phyloP scores from a whole-genome alignment of 352 stramenopile species.

The Aphanomyces cochlioides region DNA sequence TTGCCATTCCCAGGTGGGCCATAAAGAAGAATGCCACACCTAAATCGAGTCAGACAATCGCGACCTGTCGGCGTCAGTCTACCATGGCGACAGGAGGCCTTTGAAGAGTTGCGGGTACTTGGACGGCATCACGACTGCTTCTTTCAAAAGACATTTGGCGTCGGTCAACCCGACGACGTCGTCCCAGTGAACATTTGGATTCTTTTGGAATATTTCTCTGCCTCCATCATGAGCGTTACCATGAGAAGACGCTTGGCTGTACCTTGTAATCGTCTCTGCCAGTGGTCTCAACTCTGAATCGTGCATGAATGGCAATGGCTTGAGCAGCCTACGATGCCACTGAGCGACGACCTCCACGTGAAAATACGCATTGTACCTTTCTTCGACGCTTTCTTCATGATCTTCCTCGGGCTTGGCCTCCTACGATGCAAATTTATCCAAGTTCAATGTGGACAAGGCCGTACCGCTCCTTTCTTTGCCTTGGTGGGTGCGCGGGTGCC shows the following conservation, averaged over 20 bases:
- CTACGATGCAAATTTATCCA: constrained; percentile 9
- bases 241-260: neutral
- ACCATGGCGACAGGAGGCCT: constrained; percentile 82
- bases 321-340: constrained; percentile 46
- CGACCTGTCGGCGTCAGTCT: neutral
- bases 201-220: constrained; percentile 89
- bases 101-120: constrained; percentile 94
- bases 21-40: constrained; percentile 89
- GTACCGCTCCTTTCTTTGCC: constrained; percentile 25
- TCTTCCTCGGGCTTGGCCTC: constrained; percentile 34
- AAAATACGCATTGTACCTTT: constrained; percentile 34
- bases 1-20: constrained; percentile 82
- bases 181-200: constrained; percentile 86
- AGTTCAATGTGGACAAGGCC: neutral
- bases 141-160: constrained; percentile 91
- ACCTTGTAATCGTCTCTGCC: constrained; percentile 80
- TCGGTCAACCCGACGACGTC: constrained; percentile 87
- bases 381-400: constrained; percentile 54
- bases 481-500: constrained; percentile 35
- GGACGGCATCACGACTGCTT: constrained; percentile 93
- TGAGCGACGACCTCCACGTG: neutral
- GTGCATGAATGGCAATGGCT: constrained; percentile 83
- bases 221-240: neutral
- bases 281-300: constrained; percentile 85
- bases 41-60: constrained; percentile 33